Base-by-base conservation (phyloP, 257 asterid species). In the Plantago major region DNA sequence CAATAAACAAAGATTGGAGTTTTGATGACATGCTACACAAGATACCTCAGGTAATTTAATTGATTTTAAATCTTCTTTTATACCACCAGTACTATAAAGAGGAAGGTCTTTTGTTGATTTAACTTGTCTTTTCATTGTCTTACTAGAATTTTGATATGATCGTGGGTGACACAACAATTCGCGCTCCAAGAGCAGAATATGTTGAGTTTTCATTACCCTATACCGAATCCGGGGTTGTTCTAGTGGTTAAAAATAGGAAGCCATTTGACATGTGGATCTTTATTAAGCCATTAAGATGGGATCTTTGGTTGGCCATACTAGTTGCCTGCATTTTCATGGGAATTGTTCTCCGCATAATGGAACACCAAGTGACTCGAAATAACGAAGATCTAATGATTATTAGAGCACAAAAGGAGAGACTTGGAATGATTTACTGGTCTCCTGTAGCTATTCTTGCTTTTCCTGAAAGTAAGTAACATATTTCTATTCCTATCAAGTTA, bases 91-190 rank as follows among this genome's bases (percentile, higher is more conserved):
- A 22, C 26, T 22, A 22, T 22, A 22, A 22, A 22, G 26, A 1
- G 26, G 1, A 22, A 22, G 26, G 26, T 22, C 2, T 22, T 22
- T 22, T 12, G 33, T 47, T 15, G 12, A 22, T 70, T 9, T 46
- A 22, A 52, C 47, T 65, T 65, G 19, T 33, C 37, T 54, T 17
- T 54, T 46, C 30, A 53, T 46, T 28, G 28, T 33, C 45, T 44
- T 37, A 57, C 43, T 59, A 79, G 84, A 60, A 33, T 4, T 83
- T 7, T 55, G 84, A 81, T 49, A 74, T 79, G 68, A 79, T 83
- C 14, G 95, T 83, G 45, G 89, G 76, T 15, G 92, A 86, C 70
- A 71, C 76, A 0, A 81, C 92, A 10, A 73, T 77, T 58, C 61
- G 82, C 79, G 81, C 89, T 11, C 78, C 81, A 30, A 68, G 89